Percentiles rank a stretch among this genome's conserved stretches.
Conservation (phyloP, 2,329 filamentous ascomycete genomes). For the Alternaria viburni region DNA sequence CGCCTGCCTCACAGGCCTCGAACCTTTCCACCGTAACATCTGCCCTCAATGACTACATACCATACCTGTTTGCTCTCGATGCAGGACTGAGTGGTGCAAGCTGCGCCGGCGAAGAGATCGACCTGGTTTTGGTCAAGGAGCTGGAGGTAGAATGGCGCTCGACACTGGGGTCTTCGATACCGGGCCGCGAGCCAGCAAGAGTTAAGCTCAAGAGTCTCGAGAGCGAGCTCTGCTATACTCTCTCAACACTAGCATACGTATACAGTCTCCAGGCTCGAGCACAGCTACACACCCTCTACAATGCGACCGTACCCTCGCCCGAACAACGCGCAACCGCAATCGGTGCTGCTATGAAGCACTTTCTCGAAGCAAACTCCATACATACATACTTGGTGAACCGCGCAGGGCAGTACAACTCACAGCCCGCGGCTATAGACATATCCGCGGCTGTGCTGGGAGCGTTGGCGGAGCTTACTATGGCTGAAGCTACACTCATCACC, state of each 20-base stretch:
- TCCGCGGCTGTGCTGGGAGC: constrained; percentile 53
- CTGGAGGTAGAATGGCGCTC: constrained; percentile 82
- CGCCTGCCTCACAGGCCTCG: constrained; percentile 70
- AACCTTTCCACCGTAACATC: constrained; percentile 74
- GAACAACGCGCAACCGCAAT: constrained; percentile 75
- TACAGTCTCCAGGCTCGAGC: constrained; percentile 75
- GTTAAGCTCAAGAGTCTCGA: constrained; percentile 75
- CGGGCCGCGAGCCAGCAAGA: constrained; percentile 66
- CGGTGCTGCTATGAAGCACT: constrained; percentile 74
- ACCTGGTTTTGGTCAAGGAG: constrained; percentile 69
- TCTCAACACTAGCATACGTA: constrained; percentile 78
- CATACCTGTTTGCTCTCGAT: constrained; percentile 81
- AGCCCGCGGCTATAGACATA: constrained; percentile 50
- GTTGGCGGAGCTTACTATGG: constrained; percentile 69
- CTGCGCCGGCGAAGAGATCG: constrained; percentile 67
- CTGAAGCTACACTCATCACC: constrained; percentile 87
- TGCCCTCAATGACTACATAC: constrained; percentile 77
- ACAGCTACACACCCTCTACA: constrained; percentile 76
- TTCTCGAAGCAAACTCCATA: constrained; percentile 79
- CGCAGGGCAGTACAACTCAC: constrained; percentile 50
- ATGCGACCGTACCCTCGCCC: constrained; percentile 58
- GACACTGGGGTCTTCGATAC: constrained; percentile 70
- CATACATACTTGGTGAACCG: constrained; percentile 73
- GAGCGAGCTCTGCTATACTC: constrained; percentile 80
- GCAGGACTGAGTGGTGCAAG: constrained; percentile 67